Conservation (phyloP, 2,329 filamentous ascomycete species). For the Fusarium sp. region DNA sequence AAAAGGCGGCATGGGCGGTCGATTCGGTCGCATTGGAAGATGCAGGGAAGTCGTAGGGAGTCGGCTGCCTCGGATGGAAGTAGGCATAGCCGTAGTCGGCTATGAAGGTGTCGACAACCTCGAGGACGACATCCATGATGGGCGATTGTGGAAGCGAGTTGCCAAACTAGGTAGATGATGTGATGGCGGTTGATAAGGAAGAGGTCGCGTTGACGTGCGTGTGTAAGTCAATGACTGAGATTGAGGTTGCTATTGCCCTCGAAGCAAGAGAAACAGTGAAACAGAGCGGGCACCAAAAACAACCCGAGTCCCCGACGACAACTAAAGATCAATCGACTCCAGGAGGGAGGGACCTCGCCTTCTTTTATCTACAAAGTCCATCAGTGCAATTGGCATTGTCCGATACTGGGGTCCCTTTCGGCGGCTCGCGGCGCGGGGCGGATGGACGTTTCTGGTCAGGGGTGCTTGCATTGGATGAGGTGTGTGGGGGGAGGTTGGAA, state of each 20-base stretch:
- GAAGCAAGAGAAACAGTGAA: background rate
- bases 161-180: background rate
- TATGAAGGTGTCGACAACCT: conserved; percentile 83
- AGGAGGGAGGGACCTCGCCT: background rate
- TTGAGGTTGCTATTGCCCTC: conserved; percentile 1
- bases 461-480: conserved; percentile 4
- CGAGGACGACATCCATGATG: conserved; percentile 92
- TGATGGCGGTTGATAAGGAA: background rate
- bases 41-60: conserved; percentile 63
- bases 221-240: conserved; percentile 20
- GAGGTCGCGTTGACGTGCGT: background rate
- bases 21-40: conserved; percentile 63
- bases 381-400: conserved; percentile 24
- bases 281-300: background rate
- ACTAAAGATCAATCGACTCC: background rate
- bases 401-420: conserved; percentile 30
- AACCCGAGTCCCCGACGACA: background rate
- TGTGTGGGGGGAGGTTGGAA: conserved; percentile 7
- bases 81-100: conserved; percentile 84
- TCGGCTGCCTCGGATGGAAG: conserved; percentile 70
- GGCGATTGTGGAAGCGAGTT: conserved; percentile 1
- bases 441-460: conserved; percentile 26
- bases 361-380: conserved; percentile 31
- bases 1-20: conserved; percentile 64
- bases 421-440: conserved; percentile 37